Base-by-base conservation (phyloP, 768 basidiomycete genomes). In the Tephrocybe sp. region DNA sequence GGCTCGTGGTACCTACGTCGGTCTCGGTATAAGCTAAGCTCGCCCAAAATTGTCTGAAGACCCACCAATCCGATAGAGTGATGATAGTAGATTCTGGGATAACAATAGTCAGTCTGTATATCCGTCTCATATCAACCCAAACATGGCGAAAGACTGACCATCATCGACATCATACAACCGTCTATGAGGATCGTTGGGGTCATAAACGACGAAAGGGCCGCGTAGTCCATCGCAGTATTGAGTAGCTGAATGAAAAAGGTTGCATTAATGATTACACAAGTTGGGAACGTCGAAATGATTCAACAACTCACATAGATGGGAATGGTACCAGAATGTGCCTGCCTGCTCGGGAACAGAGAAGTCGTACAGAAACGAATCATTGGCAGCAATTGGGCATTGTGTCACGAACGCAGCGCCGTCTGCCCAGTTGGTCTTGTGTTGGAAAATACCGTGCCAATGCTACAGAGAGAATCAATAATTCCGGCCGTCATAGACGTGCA, bases 181-280 rank as follows among this genome's bases (percentile, higher is more conserved):
- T 13, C 36, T 42, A 24, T 64, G 58, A 24, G 70, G 70, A 51
- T 73, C 71, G 7, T 60, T 7, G 3, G 65, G 68, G 40, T 77
- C 72, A 48, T 72, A 69, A 3, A 76, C 50, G 16, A 72, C 57
- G 10, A 72, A 38, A 1, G 64, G 55, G 1, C 72, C 72, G 41
- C 72, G 61, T 22, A 72, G 55, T 0, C 74, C 73, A 59, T 74
- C 74, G 45, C 73, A 81, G 47, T 79, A 80, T 54, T 80, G 79
- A 1, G 70, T 69, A 8, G 65, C 64, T 59, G 47, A 22, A 25
- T 13, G 21, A 21, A 16, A 16, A 27, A 9, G 12, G 12, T 50
- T 12, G 13, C 4, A 12, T 12, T 10, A 12, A 9, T n/a, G n/a
- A n/a, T n/a, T n/a, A n/a, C n/a, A n/a, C n/a, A n/a, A n/a, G n/a